These are phyloP conservation scores for Scedosporium dehoogii DNA, from an alignment of 2,329 filamentous ascomycete species.

Conservation along the genomic window DNA sequence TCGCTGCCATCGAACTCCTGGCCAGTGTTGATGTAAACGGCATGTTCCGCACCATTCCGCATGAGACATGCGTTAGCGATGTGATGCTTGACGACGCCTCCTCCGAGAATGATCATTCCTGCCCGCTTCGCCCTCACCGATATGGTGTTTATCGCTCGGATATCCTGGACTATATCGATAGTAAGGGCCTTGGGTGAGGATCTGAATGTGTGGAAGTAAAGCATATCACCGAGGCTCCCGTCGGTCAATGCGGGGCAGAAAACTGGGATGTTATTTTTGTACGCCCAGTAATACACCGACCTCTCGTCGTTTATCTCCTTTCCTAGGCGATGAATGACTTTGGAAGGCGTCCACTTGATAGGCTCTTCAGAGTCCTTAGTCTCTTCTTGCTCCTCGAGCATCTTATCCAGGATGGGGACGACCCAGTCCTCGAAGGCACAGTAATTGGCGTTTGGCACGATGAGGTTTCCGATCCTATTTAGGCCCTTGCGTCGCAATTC, in stretches of 20 bases:
- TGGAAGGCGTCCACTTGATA: constrained; percentile 87
- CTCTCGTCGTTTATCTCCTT: constrained; percentile 89
- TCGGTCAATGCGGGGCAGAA: constrained; percentile 96
- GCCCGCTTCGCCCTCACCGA: constrained; percentile 77
- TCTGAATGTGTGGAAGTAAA: constrained; percentile 97
- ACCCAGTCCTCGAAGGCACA: constrained; percentile 98
- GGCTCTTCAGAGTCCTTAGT: constrained; percentile 55
- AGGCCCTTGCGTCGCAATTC: constrained; percentile 74
- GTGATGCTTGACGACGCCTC: constrained; percentile 94
- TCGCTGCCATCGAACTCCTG: constrained; percentile 98
- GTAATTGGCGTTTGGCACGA: constrained; percentile 92
- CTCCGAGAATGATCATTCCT: constrained; percentile 92
- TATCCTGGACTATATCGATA: constrained; percentile 89
- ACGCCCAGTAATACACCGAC: constrained; percentile 95
- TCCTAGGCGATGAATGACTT: constrained; percentile 79
- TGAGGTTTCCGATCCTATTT: constrained; percentile 90
- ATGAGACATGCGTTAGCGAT: constrained; percentile 97
- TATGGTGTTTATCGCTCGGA: constrained; percentile 85
- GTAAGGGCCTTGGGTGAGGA: constrained; percentile 69
- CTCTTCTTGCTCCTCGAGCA: constrained; percentile 88
- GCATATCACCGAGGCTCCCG: constrained; percentile 91
- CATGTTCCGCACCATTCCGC: constrained; percentile 93
- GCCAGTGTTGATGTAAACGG: constrained; percentile 94
- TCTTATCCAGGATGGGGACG: constrained; percentile 83
- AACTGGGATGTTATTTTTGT: constrained; percentile 91